Evolutionary conservation across 2,329 filamentous ascomycete genomes (phyloP), one percentile per base, ranked within the genome.

Genomic region (Thelonectria olida): DNA sequence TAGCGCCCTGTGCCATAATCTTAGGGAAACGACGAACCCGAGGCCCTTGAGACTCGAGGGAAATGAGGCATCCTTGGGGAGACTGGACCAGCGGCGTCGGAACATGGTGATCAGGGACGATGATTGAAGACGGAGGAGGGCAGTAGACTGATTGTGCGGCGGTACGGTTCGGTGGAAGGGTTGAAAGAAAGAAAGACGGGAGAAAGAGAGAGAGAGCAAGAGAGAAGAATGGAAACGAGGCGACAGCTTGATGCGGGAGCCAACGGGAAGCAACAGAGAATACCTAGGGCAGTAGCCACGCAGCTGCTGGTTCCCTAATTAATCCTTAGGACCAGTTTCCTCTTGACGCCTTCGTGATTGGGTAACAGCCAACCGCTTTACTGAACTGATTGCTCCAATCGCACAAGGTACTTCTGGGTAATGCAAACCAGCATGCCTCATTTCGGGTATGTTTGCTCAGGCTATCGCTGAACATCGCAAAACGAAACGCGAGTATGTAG

Each of bases 31-130:
- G 39, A 23, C 72, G 20, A 42, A 95, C 91, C 93, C 94, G 4
- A 98, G 87, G 54, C 85, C 80, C 60, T 87, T 79, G 25, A 98
- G 80, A 68, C 91, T 81, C 0, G 83, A 78, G 10, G 88, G 84
- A 72, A 91, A 96, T 12, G 80, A 73, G 1, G 87, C 84, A 71
- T 97, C 92, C 54, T 81, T 75, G n/a, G 92, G 91, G 3, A 97
- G 86, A 67, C 87, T 85, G 8, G 84, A 82, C 79, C 87, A 87
- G 38, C 83, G 82, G 57, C 91, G 90, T 51, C 90, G 87, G 74
- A 96, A 97, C 93, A 97, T 78, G 57, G 15, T 61, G 58, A 23
- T n/a, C 9, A 17, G 27, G 19, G 9, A 9, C 17, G 42, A 22
- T 42, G 20, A 45, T 19, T 20, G 12, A 12, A 22, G 8, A 19